These are phyloP conservation scores for Suillus placidus DNA, from an alignment of 768 basidiomycete genomes.

Conservation along the genomic window DNA sequence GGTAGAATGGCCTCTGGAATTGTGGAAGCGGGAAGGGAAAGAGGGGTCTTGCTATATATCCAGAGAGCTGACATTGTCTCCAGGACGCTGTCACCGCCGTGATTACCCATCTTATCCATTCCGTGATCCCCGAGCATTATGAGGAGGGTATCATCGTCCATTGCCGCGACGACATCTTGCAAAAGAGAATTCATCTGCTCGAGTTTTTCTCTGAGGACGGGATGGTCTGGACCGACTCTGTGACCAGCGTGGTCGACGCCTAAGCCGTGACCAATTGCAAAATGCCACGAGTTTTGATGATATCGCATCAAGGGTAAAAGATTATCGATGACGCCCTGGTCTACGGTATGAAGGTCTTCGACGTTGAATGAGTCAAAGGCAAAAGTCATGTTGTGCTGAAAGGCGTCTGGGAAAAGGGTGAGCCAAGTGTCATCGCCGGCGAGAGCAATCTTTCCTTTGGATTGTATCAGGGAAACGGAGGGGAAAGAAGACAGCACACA, in stretches of 20 bases:
- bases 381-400: conserved; percentile 71
- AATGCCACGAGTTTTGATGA: conserved; percentile 62
- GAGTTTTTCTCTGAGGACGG: conserved; percentile 83
- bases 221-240: conserved; percentile 87
- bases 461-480: conserved; percentile 12
- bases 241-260: conserved; percentile 98
- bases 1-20: conserved; percentile 58
- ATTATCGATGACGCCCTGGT: conserved; percentile 84
- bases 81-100: conserved; percentile 86
- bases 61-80: conserved; percentile 89
- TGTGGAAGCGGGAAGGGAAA: conserved; percentile 39
- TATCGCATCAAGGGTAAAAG: conserved; percentile 77
- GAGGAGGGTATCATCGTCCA: conserved; percentile 89
- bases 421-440: conserved; percentile 99
- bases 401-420: conserved; percentile 78
- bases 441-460: conserved; percentile 66
- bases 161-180: conserved; percentile 62
- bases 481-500: conserved; percentile 32
- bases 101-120: conserved; percentile 94
- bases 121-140: conserved; percentile 96
- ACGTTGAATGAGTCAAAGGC: conserved; percentile 98
- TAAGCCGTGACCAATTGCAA: conserved; percentile 89
- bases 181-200: conserved; percentile 87
- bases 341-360: conserved; percentile 95
- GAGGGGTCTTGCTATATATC: conserved; percentile 83